These are phyloP conservation scores for Cladophialophora psammophila DNA, from an alignment of 2,329 filamentous ascomycete species.

Conservation along the genomic window DNA sequence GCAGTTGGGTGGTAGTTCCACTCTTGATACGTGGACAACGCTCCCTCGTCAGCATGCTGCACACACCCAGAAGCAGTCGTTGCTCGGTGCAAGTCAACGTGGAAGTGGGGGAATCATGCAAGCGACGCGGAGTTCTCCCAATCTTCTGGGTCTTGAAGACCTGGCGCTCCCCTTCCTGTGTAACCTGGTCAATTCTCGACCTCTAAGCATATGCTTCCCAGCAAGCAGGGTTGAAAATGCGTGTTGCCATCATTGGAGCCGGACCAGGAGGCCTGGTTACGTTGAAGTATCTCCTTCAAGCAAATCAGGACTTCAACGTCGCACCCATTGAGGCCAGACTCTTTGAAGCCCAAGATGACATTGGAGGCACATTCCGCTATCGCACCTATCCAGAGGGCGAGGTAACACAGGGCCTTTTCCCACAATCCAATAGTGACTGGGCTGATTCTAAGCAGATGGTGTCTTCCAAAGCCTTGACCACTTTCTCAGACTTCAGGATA, in stretches of 20 bases:
- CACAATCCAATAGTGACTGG: neutral
- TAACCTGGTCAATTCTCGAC: neutral
- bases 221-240: constrained; percentile 15
- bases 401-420: constrained; percentile 1
- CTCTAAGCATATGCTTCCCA: neutral
- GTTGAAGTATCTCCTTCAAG: constrained; percentile 22
- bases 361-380: constrained; percentile 24
- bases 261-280: constrained; percentile 24
- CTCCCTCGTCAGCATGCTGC: constrained; percentile 5
- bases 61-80: constrained; percentile 2
- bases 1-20: neutral
- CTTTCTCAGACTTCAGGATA: constrained; percentile 23
- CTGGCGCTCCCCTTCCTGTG: neutral
- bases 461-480: constrained; percentile 19
- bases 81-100: constrained; percentile 9
- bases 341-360: constrained; percentile 23
- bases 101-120: constrained; percentile 17
- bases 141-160: constrained; percentile 8
- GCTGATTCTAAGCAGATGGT: constrained; percentile 15
- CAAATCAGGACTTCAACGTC: constrained; percentile 9
- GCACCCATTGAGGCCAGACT: constrained; percentile 16
- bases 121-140: constrained; percentile 8
- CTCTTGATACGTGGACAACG: constrained; percentile 6
- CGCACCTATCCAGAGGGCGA: constrained; percentile 23
- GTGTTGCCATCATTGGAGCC: constrained; percentile 23